Conservation (phyloP, 441 rosid genomes). For the Populus tomentosa region DNA sequence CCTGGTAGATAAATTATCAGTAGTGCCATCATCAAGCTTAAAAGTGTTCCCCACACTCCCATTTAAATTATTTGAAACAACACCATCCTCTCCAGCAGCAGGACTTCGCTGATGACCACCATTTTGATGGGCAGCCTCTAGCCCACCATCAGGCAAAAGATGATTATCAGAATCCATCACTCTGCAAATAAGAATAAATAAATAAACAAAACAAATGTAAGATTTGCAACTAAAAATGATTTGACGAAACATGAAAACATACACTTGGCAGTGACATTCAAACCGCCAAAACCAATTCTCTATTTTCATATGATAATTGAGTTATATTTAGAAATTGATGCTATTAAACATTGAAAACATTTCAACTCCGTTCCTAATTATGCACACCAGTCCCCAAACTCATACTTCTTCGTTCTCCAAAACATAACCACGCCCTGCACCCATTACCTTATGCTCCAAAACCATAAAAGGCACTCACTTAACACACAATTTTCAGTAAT, state of each 20-base stretch:
- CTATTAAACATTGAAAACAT: not conserved
- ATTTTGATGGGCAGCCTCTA: constrained; percentile 48
- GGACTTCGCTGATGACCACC: constrained; percentile 33
- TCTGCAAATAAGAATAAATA: constrained; percentile 32
- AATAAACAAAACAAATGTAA: constrained; percentile 9
- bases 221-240: not conserved
- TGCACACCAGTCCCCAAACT: not conserved
- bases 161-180: constrained; percentile 57
- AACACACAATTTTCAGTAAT: not conserved
- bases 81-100: constrained; percentile 32
- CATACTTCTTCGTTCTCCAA: not conserved
- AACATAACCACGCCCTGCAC: not conserved
- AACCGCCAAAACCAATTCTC: not conserved
- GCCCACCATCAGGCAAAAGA: constrained; percentile 34
- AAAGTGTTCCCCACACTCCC: constrained; percentile 22
- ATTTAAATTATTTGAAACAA: constrained; percentile 23
- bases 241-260: not conserved
- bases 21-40: constrained; percentile 33
- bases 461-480: not conserved
- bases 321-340: not conserved
- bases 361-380: not conserved
- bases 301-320: not conserved
- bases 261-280: not conserved
- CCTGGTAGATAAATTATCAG: constrained; percentile 13
- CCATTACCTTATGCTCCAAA: not conserved